Percentiles rank a stretch among this genome's conserved stretches.
phyloP scores from a whole-genome alignment of 371 early-diverging fungal species.

The Mortierella sp. region DNA sequence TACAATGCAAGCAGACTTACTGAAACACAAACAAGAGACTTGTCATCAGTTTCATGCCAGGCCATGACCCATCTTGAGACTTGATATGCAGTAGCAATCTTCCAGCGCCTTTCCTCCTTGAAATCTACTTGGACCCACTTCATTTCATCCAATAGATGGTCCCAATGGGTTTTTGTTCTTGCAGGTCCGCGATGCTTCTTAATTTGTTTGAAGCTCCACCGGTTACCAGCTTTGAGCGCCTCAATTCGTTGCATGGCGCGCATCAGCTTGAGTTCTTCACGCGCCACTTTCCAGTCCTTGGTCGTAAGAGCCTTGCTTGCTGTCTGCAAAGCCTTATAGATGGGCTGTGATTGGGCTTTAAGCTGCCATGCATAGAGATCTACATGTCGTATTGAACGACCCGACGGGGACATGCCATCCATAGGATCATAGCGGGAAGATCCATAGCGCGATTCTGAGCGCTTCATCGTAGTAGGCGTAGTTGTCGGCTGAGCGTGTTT shows the following conservation, averaged over 20 bases:
- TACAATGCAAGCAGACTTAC: constrained; percentile 47
- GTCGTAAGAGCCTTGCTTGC: constrained; percentile 84
- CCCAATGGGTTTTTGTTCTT: constrained; percentile 90
- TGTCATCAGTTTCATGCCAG: constrained; percentile 84
- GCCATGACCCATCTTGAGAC: constrained; percentile 83
- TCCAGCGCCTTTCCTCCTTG: constrained; percentile 89
- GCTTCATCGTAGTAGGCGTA: constrained; percentile 44
- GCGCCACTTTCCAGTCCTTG: constrained; percentile 88
- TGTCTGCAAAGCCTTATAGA: constrained; percentile 74
- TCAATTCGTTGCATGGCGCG: constrained; percentile 85
- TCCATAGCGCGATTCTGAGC: constrained; percentile 43
- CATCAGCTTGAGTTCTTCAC: constrained; percentile 85
- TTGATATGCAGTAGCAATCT: constrained; percentile 79
- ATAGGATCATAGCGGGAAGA: constrained; percentile 33
- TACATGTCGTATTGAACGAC: constrained; percentile 43
- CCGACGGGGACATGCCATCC: constrained; percentile 37
- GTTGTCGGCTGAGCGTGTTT: constrained; percentile 48
- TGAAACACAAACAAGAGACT: constrained; percentile 74
- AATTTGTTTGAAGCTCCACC: constrained; percentile 88
- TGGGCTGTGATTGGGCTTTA: constrained; percentile 76
- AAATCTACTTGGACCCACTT: constrained; percentile 91
- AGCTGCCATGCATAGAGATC: constrained; percentile 84
- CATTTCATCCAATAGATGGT: constrained; percentile 90
- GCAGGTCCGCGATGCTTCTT: constrained; percentile 77
- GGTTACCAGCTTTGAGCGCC: constrained; percentile 77